Percentiles rank a stretch among this genome's conserved stretches.
Conservation (phyloP, 78 protist genomes). For the Tieghemostelium lacteum region DNA sequence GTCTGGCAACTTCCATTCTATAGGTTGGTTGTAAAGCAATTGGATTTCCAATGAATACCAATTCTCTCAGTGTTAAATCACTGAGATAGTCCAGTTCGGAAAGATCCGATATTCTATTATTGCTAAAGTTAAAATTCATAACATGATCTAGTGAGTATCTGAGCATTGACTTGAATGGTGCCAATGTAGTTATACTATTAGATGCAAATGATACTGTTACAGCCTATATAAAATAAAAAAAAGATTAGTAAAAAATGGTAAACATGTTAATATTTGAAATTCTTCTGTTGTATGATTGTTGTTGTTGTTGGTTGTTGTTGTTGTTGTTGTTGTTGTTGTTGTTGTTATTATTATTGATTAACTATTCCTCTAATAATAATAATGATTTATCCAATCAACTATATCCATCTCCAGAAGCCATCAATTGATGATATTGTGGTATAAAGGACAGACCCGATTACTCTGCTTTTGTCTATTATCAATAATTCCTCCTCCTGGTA, state of each 20-base stretch:
- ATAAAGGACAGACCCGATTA: too few relatives aligned
- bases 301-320: too few relatives aligned
- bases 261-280: background rate
- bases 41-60: conserved; percentile 50
- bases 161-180: conserved; percentile 34
- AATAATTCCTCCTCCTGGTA: too few relatives aligned
- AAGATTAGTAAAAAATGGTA: background rate
- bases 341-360: too few relatives aligned
- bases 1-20: conserved; percentile 75
- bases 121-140: conserved; percentile 46
- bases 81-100: conserved; percentile 20
- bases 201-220: conserved; percentile 52
- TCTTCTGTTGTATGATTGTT: too few relatives aligned
- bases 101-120: conserved; percentile 19
- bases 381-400: too few relatives aligned
- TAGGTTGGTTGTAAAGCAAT: conserved; percentile 26
- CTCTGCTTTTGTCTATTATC: too few relatives aligned
- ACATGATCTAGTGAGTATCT: conserved; percentile 30
- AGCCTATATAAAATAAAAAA: conserved; percentile 28
- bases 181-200: conserved; percentile 32
- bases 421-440: too few relatives aligned
- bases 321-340: too few relatives aligned
- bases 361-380: too few relatives aligned
- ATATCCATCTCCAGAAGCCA: too few relatives aligned
- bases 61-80: conserved; percentile 52